Percentiles rank a stretch among this genome's conserved stretches.
Evolutionary conservation across 208 protist genomes (phyloP).

Genomic region (Acanthamoeba rhysodes): DNA sequence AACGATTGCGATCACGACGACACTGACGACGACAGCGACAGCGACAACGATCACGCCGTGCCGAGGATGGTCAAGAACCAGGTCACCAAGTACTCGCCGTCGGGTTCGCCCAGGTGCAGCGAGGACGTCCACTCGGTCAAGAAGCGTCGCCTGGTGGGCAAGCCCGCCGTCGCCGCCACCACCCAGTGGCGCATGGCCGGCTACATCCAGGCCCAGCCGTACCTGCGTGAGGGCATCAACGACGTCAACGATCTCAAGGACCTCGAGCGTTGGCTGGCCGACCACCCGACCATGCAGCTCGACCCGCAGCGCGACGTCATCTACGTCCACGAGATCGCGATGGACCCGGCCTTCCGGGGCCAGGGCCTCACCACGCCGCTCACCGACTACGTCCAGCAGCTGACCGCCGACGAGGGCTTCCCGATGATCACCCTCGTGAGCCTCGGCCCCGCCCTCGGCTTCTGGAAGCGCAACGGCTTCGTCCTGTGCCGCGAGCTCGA

Average conservation of each 20-base stretch:
- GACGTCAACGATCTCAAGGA: not conserved
- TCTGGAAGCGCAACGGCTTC: slow-evolving; percentile 42
- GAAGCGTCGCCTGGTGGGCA: not conserved
- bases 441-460: slow-evolving; percentile 23
- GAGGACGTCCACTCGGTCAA: not conserved
- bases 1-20: too few relatives aligned
- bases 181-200: slow-evolving; percentile 7
- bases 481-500: slow-evolving; percentile 12
- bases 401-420: slow-evolving; percentile 1
- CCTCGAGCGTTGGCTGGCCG: slow-evolving; percentile 12
- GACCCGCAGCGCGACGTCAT: not conserved
- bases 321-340: slow-evolving; percentile 34
- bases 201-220: slow-evolving; percentile 32
- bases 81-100: not conserved
- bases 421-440: slow-evolving; percentile 26
- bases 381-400: not conserved
- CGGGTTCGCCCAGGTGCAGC: not conserved
- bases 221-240: slow-evolving; percentile 38
- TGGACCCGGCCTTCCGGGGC: slow-evolving; percentile 13
- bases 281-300: not conserved
- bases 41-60: not conserved
- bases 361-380: slow-evolving; percentile 42
- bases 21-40: not conserved
- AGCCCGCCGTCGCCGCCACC: too few relatives aligned
- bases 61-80: not conserved